Percentiles rank a stretch among this genome's conserved stretches.
Evolutionary conservation across 2,329 filamentous ascomycete genomes (phyloP).

Genomic region (Beauveria varroae): DNA sequence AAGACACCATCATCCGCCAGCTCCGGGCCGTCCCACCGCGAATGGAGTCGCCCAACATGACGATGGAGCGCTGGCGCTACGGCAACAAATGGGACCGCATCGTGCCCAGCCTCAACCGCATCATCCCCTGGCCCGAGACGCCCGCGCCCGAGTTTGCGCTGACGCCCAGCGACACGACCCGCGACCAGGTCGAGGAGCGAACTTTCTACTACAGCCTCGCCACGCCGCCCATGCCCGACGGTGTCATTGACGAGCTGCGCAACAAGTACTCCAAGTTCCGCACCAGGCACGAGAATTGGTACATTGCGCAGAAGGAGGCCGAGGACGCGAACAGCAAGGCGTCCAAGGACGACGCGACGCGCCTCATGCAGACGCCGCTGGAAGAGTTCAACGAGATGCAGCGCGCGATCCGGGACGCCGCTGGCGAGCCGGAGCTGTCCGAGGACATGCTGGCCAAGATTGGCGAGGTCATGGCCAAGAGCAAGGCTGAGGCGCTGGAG

Average conservation of each 20-base stretch:
- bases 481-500: constrained; percentile 32
- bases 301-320: constrained; percentile 54
- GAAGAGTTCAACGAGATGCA: constrained; percentile 52
- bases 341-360: constrained; percentile 21
- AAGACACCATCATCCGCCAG: constrained; percentile 72
- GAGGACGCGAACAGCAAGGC: constrained; percentile 42
- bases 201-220: constrained; percentile 76
- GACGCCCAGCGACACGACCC: constrained; percentile 61
- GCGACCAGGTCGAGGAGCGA: constrained; percentile 64
- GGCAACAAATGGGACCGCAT: constrained; percentile 44
- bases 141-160: constrained; percentile 44
- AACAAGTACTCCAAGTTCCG: constrained; percentile 77
- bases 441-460: constrained; percentile 55
- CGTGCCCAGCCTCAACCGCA: constrained; percentile 63
- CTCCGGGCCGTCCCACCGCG: constrained; percentile 46
- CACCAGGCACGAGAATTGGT: constrained; percentile 70
- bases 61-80: constrained; percentile 31
- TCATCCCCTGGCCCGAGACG: constrained; percentile 68
- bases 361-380: constrained; percentile 46
- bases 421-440: constrained; percentile 48
- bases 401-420: constrained; percentile 41
- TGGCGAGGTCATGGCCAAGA: constrained; percentile 53
- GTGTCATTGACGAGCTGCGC: constrained; percentile 78
- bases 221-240: constrained; percentile 66
- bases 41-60: constrained; percentile 39